A percentile compares a stretch with the other conserved stretches of the same genome.
Conservation (phyloP, 805 yeast species). For the Saccharomycopsis selenospora region DNA sequence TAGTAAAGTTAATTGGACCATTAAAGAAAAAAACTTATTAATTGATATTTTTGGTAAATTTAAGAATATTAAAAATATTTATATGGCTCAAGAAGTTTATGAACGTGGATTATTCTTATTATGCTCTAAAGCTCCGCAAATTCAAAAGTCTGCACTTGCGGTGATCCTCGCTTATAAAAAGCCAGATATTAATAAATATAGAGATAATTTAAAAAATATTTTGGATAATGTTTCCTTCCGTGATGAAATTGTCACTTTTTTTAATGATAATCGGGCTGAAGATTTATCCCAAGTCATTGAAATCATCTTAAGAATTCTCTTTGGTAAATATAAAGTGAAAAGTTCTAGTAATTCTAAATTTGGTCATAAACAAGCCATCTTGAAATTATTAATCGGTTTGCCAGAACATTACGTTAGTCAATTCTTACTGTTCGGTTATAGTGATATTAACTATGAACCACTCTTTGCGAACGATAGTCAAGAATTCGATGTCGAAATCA, state of each 20-base stretch:
- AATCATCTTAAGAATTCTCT: conserved; percentile 58
- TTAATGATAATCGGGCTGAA: conserved; percentile 42
- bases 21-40: conserved; percentile 49
- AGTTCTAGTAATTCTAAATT: conserved; percentile 62
- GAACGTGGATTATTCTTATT: conserved; percentile 47
- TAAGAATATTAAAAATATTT: conserved; percentile 50
- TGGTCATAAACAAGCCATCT: conserved; percentile 64
- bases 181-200: conserved; percentile 54
- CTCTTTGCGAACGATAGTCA: conserved; percentile 28
- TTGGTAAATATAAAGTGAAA: conserved; percentile 76
- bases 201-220: conserved; percentile 63
- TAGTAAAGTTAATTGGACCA: conserved; percentile 32
- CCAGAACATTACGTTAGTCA: conserved; percentile 42
- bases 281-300: conserved; percentile 65
- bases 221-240: conserved; percentile 78
- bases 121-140: conserved; percentile 50
- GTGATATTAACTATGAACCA: conserved; percentile 38
- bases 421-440: conserved; percentile 59
- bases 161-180: conserved; percentile 61
- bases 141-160: conserved; percentile 68
- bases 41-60: conserved; percentile 59
- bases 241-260: conserved; percentile 70
- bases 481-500: conserved; percentile 23
- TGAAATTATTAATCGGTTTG: conserved; percentile 54
- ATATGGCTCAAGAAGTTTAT: conserved; percentile 46